These are phyloP conservation scores for Penicillium sp. DNA, from an alignment of 2,329 filamentous ascomycete genomes.

Conservation along the genomic window DNA sequence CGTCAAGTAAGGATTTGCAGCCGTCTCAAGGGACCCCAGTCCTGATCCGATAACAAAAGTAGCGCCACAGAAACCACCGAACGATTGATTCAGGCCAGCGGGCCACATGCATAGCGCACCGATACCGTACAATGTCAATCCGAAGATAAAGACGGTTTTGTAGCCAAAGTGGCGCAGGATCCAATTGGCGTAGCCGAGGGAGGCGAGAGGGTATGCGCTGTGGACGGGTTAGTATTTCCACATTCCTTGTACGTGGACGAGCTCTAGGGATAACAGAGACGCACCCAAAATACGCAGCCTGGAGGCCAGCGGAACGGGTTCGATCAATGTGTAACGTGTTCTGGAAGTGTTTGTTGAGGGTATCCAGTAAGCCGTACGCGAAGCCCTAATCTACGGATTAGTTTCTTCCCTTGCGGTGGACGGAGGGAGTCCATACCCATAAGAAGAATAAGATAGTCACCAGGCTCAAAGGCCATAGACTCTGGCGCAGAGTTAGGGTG, in stretches of 20 bases:
- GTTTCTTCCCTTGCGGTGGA: neutral
- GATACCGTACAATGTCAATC: conserved; percentile 66
- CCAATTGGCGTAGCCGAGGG: conserved; percentile 54
- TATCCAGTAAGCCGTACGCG: conserved; percentile 51
- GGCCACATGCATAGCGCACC: conserved; percentile 85
- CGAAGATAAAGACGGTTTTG: conserved; percentile 75
- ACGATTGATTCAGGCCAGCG: conserved; percentile 68
- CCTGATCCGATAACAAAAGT: conserved; percentile 74
- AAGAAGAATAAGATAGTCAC: conserved; percentile 54
- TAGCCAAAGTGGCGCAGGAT: conserved; percentile 73
- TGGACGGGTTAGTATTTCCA: neutral
- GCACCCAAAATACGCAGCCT: conserved; percentile 64
- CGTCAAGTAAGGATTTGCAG: conserved; percentile 73
- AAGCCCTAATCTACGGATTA: conserved; percentile 37
- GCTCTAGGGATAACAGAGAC: neutral
- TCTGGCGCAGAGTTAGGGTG: conserved; percentile 44
- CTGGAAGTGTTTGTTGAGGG: conserved; percentile 58
- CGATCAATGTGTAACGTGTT: conserved; percentile 55
- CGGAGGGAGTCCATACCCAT: conserved; percentile 42
- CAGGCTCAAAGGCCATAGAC: conserved; percentile 43
- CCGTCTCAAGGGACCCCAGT: conserved; percentile 71
- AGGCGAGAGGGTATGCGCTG: conserved; percentile 55
- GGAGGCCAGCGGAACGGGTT: conserved; percentile 60
- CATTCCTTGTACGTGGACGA: neutral
- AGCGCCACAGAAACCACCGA: conserved; percentile 69